phyloP scores from a whole-genome alignment of 2,329 filamentous ascomycete genomes.

The Claviceps africana region DNA sequence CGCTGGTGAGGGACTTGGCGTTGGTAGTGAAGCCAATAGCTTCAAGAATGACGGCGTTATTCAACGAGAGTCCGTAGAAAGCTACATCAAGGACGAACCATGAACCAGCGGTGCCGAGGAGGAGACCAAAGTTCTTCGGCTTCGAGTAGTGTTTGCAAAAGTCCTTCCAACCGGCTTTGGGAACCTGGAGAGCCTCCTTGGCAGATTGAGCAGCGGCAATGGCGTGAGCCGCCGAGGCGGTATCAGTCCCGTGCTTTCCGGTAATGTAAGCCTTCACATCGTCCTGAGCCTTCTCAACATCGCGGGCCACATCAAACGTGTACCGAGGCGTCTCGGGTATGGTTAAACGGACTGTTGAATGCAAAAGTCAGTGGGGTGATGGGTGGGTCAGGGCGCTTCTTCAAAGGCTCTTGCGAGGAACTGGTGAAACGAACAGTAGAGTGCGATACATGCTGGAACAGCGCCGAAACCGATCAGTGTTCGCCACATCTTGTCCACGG shows the following conservation, averaged over 20 bases:
- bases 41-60: slow-evolving; percentile 58
- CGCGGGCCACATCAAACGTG: slow-evolving; percentile 67
- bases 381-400: background rate
- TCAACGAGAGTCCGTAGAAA: slow-evolving; percentile 58
- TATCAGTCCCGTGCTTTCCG: slow-evolving; percentile 45
- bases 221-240: slow-evolving; percentile 54
- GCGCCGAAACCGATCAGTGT: slow-evolving; percentile 69
- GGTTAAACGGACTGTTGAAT: slow-evolving; percentile 43
- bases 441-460: slow-evolving; percentile 64
- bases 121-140: slow-evolving; percentile 56
- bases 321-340: slow-evolving; percentile 82
- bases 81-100: slow-evolving; percentile 62
- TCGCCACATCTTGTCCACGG: slow-evolving; percentile 79
- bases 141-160: slow-evolving; percentile 57
- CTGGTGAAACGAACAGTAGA: slow-evolving; percentile 45
- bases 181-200: slow-evolving; percentile 41
- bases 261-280: slow-evolving; percentile 64
- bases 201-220: slow-evolving; percentile 38
- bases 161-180: slow-evolving; percentile 58
- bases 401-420: background rate
- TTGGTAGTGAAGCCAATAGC: slow-evolving; percentile 54
- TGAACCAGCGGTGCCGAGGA: slow-evolving; percentile 67
- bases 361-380: background rate
- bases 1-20: slow-evolving; percentile 25
- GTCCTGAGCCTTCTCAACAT: slow-evolving; percentile 58